Percentiles rank a stretch among this genome's conserved stretches.
These are phyloP conservation scores for Thalassiosira delicatula DNA, from an alignment of 352 stramenopile genomes.

Conservation along the genomic window DNA sequence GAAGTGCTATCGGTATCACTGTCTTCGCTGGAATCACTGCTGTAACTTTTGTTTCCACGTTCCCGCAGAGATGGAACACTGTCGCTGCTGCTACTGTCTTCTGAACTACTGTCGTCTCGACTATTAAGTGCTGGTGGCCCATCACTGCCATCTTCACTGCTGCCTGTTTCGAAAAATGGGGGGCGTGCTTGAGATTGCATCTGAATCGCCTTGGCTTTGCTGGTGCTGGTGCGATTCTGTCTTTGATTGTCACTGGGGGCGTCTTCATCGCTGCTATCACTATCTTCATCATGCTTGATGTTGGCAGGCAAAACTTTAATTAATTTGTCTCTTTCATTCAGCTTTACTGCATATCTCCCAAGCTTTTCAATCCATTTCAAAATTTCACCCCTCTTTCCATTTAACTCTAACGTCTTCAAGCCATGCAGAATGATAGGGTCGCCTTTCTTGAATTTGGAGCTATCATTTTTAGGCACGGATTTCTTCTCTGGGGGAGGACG, in stretches of 20 bases:
- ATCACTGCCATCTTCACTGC: conserved; percentile 26
- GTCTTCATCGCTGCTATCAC: conserved; percentile 20
- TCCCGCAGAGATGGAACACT: conserved; percentile 17
- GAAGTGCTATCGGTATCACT: conserved; percentile 15
- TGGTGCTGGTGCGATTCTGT: neutral
- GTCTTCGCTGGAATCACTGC: neutral
- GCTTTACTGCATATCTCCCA: conserved; percentile 20
- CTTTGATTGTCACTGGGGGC: neutral
- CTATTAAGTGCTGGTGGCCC: conserved; percentile 20
- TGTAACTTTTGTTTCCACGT: conserved; percentile 20
- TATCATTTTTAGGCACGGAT: neutral
- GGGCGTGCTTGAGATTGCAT: neutral
- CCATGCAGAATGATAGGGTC: conserved; percentile 26
- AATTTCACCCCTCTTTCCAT: conserved; percentile 29
- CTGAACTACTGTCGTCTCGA: conserved; percentile 14
- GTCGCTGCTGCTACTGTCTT: conserved; percentile 29
- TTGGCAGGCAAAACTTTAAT: conserved; percentile 5
- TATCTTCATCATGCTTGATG: conserved; percentile 19
- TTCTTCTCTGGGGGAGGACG: conserved; percentile 15
- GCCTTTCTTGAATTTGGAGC: conserved; percentile 22
- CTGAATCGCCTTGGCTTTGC: conserved; percentile 1
- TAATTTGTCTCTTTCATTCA: neutral
- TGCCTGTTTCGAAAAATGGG: neutral
- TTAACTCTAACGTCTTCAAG: neutral
- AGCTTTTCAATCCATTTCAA: conserved; percentile 7